Conservation (phyloP, 305 asterid genomes). For the Solanum hybrid region DNA sequence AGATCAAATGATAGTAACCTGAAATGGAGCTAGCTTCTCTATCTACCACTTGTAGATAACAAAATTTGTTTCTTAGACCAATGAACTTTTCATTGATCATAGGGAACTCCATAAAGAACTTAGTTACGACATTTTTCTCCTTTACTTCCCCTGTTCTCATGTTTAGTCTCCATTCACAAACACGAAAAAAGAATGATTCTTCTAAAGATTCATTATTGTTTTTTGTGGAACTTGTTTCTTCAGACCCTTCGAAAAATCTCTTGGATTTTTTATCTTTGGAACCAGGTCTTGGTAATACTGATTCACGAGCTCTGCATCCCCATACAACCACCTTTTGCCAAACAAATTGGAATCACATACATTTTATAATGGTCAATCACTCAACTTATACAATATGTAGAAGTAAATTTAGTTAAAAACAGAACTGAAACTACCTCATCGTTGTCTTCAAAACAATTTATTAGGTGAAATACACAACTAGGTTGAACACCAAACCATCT, state of each 20-base stretch:
- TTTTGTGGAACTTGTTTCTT: slow-evolving; percentile 9
- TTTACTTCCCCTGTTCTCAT: slow-evolving; percentile 14
- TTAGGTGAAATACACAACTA: slow-evolving; percentile 38
- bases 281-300: slow-evolving; percentile 27
- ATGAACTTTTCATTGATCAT: slow-evolving; percentile 33
- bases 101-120: slow-evolving; percentile 59
- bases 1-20: slow-evolving; percentile 32
- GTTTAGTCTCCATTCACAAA: slow-evolving; percentile 22
- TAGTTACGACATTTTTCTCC: slow-evolving; percentile 21
- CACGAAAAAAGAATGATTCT: slow-evolving; percentile 3
- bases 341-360: not conserved
- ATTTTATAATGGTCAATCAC: not conserved
- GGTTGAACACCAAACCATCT: slow-evolving; percentile 58
- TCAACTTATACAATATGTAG: not conserved
- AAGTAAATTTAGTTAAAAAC: not conserved
- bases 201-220: slow-evolving; percentile 2
- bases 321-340: slow-evolving; percentile 22
- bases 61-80: slow-evolving; percentile 33
- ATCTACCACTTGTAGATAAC: slow-evolving; percentile 40
- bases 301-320: slow-evolving; percentile 15
- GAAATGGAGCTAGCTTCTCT: slow-evolving; percentile 35
- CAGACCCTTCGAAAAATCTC: slow-evolving; percentile 16
- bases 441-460: slow-evolving; percentile 51
- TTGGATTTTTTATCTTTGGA: slow-evolving; percentile 16
- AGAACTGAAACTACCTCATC: slow-evolving; percentile 32